phyloP scores from a whole-genome alignment of 1,139 yeast species.

The Candida albicans region DNA sequence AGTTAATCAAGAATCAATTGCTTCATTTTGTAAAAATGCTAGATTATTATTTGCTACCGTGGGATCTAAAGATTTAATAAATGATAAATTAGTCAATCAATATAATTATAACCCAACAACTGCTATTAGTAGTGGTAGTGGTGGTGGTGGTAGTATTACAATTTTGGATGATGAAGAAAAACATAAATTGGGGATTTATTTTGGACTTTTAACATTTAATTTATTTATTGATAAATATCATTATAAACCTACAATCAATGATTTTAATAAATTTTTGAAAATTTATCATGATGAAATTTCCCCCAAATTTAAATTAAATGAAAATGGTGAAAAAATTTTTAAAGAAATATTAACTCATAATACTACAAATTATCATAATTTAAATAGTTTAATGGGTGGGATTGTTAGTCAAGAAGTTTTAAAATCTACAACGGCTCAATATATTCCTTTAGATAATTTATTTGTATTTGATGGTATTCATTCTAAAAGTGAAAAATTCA shows the following conservation, averaged over 20 bases:
- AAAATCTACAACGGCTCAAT: conserved; percentile 67
- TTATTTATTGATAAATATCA: conserved; percentile 19
- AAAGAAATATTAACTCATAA: conserved; percentile 33
- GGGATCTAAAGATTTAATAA: conserved; percentile 30
- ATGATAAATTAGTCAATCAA: conserved; percentile 17
- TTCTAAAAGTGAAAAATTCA: conserved; percentile 53
- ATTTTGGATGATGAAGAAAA: conserved; percentile 20
- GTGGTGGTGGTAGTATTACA: conserved; percentile 2
- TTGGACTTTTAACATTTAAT: conserved; percentile 35
- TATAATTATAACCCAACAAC: conserved; percentile 10
- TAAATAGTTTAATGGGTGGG: conserved; percentile 64
- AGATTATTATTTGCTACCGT: conserved; percentile 37
- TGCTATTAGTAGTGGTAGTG: neutral
- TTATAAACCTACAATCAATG: conserved; percentile 21
- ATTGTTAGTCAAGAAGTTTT: conserved; percentile 74
- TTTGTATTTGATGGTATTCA: conserved; percentile 67
- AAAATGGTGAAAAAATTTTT: conserved; percentile 22
- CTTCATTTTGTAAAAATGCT: conserved; percentile 61
- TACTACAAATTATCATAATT: conserved; percentile 34
- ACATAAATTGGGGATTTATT: conserved; percentile 30
- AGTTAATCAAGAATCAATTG: conserved; percentile 38
- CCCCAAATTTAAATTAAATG: conserved; percentile 8
- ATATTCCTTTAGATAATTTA: conserved; percentile 67
- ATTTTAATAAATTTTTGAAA: conserved; percentile 22
- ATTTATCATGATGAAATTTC: conserved; percentile 17